A percentile compares a stretch with the other conserved stretches of the same genome.
These are phyloP conservation scores for Apiotrichum sp. DNA, from an alignment of 1,284 basidiomycete species.

Conservation along the genomic window DNA sequence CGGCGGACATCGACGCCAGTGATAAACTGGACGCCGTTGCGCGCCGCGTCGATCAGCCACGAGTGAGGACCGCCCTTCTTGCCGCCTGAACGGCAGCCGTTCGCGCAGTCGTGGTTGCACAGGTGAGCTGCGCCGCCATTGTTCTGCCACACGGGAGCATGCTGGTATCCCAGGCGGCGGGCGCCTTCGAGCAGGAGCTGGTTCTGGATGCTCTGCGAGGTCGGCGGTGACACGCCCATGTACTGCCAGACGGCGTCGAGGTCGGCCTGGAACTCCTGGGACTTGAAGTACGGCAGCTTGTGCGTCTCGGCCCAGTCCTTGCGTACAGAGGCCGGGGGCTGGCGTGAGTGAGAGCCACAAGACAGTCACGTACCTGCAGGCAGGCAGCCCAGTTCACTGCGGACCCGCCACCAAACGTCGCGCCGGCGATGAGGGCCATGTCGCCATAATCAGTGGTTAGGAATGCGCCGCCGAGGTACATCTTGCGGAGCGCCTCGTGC, in stretches of 20 bases:
- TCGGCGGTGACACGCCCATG: slow-evolving; percentile 12
- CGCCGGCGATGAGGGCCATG: slow-evolving; percentile 46
- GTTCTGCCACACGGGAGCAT: slow-evolving; percentile 22
- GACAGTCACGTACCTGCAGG: slow-evolving; percentile 18
- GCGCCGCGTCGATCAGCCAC: slow-evolving; percentile 21
- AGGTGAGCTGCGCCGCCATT: slow-evolving; percentile 3
- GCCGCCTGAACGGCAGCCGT: slow-evolving; percentile 16
- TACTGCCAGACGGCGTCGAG: slow-evolving; percentile 9
- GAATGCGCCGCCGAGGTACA: slow-evolving; percentile 47
- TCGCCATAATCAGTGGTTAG: slow-evolving; percentile 44
- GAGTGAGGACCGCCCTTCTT: slow-evolving; percentile 21
- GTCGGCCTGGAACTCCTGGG: slow-evolving; percentile 2
- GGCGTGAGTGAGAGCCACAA: slow-evolving; percentile 3
- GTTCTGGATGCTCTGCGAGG: slow-evolving; percentile 23
- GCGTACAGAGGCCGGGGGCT: slow-evolving; percentile 7
- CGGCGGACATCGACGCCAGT: slow-evolving; percentile 34
- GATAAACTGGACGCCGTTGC: slow-evolving; percentile 14
- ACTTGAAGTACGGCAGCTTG: slow-evolving; percentile 12
- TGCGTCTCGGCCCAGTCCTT: slow-evolving; percentile 7
- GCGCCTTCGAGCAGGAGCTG: slow-evolving; percentile 24
- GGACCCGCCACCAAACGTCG: slow-evolving; percentile 49
- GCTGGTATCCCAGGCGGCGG: slow-evolving; percentile 17
- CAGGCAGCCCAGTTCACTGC: slow-evolving; percentile 51
- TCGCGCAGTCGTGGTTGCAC: slow-evolving; percentile 15
- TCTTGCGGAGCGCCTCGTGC: slow-evolving; percentile 37